Percentiles rank a stretch among this genome's conserved stretches.
Conservation (phyloP, 2,329 filamentous ascomycete species). For the Colletotrichum eremochloae region DNA sequence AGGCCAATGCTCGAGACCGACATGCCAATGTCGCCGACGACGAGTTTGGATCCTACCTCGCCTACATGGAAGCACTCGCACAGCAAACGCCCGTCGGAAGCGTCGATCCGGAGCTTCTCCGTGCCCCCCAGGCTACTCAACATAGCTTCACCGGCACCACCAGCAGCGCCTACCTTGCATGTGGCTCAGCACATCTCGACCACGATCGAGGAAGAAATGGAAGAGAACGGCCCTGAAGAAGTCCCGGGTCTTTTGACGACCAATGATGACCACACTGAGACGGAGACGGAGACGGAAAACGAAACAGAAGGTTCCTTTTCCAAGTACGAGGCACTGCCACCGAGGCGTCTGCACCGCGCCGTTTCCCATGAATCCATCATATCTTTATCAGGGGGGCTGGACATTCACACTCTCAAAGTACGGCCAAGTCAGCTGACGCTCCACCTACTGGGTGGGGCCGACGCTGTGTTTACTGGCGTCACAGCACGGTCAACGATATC, state of each 20-base stretch:
- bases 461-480: slow-evolving; percentile 70
- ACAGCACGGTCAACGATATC: slow-evolving; percentile 71
- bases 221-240: slow-evolving; percentile 53
- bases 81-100: slow-evolving; percentile 68
- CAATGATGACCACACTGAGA: slow-evolving; percentile 53
- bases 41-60: slow-evolving; percentile 77
- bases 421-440: slow-evolving; percentile 81
- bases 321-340: slow-evolving; percentile 54
- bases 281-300: slow-evolving; percentile 51
- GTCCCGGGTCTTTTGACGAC: slow-evolving; percentile 47
- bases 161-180: slow-evolving; percentile 46
- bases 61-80: slow-evolving; percentile 66
- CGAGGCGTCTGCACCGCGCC: slow-evolving; percentile 70
- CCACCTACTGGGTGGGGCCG: slow-evolving; percentile 65
- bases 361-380: slow-evolving; percentile 90
- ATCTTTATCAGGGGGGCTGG: slow-evolving; percentile 87
- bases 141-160: slow-evolving; percentile 34
- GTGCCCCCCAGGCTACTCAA: slow-evolving; percentile 47
- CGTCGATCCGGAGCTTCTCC: slow-evolving; percentile 54
- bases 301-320: slow-evolving; percentile 49
- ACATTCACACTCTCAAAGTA: slow-evolving; percentile 85
- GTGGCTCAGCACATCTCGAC: slow-evolving; percentile 36
- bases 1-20: slow-evolving; percentile 75
- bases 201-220: slow-evolving; percentile 43
- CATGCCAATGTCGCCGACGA: slow-evolving; percentile 85